A percentile compares a stretch with the other conserved stretches of the same genome.
These are phyloP conservation scores for Escallonia rubra DNA, from an alignment of 129 eudicot species.

Conservation along the genomic window DNA sequence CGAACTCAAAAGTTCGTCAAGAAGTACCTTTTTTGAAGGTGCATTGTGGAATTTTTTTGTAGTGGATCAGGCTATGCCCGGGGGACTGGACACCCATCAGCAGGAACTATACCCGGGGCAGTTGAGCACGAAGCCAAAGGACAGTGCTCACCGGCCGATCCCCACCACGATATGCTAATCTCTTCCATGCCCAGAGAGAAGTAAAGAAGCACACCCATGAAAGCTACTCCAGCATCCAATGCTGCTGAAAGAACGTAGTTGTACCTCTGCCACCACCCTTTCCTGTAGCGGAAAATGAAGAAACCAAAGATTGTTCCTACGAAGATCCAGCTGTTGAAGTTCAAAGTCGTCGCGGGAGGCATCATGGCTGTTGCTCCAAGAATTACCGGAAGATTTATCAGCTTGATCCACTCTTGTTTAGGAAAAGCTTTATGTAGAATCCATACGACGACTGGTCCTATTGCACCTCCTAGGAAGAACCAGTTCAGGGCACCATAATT, in stretches of 20 bases:
- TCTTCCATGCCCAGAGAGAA: slow-evolving; percentile 30
- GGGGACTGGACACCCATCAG: slow-evolving; percentile 47
- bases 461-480: slow-evolving; percentile 54
- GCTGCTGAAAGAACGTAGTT: slow-evolving; percentile 78
- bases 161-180: slow-evolving; percentile 56
- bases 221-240: slow-evolving; percentile 78
- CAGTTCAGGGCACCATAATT: slow-evolving; percentile 48
- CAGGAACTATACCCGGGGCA: slow-evolving; percentile 37
- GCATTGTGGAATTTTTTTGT: too few species aligned
- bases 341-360: slow-evolving; percentile 63
- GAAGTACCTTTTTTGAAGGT: too few species aligned
- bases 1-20: too few species aligned
- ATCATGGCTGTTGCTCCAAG: slow-evolving; percentile 45
- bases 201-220: slow-evolving; percentile 63
- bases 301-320: slow-evolving; percentile 50
- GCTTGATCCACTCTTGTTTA: slow-evolving; percentile 44
- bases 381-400: slow-evolving; percentile 57
- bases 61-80: too few species aligned
- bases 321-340: slow-evolving; percentile 59
- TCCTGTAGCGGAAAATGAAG: slow-evolving; percentile 51
- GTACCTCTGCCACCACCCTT: slow-evolving; percentile 77
- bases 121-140: slow-evolving; percentile 58
- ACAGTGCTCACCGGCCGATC: slow-evolving; percentile 52
- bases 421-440: slow-evolving; percentile 46
- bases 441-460: slow-evolving; percentile 56